Percentiles rank a stretch among this genome's conserved stretches.
Evolutionary conservation across 1,139 yeast species (phyloP).

Genomic region (Suhomyces bolitotheri): DNA sequence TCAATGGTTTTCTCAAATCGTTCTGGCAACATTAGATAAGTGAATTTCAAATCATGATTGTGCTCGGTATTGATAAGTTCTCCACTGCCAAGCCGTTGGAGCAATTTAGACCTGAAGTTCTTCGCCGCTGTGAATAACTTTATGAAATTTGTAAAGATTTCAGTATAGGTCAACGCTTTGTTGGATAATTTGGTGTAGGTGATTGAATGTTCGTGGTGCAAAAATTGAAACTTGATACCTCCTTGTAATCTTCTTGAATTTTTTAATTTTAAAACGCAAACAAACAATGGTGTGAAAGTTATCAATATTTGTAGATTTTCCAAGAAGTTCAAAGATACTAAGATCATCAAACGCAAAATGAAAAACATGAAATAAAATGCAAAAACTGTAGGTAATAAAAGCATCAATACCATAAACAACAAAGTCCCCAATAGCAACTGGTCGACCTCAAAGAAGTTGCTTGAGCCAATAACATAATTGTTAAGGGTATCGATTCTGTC

Average conservation of each 20-base stretch:
- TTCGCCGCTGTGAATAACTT: slow-evolving; percentile 34
- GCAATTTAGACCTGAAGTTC: slow-evolving; percentile 30
- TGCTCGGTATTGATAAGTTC: slow-evolving; percentile 32
- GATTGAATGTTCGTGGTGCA: slow-evolving; percentile 19
- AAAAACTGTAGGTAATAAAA: slow-evolving; percentile 81
- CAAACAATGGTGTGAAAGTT: slow-evolving; percentile 87
- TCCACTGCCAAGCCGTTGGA: slow-evolving; percentile 34
- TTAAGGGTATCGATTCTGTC: slow-evolving; percentile 70
- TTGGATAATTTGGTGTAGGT: slow-evolving; percentile 37
- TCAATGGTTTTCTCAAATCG: slow-evolving; percentile 32
- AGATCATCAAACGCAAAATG: slow-evolving; percentile 51
- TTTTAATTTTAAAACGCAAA: slow-evolving; percentile 72
- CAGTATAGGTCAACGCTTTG: slow-evolving; percentile 40
- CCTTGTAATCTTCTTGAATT: slow-evolving; percentile 90
- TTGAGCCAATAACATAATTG: slow-evolving; percentile 47
- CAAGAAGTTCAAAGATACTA: slow-evolving; percentile 51
- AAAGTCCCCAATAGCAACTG: slow-evolving; percentile 87
- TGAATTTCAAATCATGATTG: slow-evolving; percentile 34
- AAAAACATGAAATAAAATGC: slow-evolving; percentile 84
- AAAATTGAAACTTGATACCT: slow-evolving; percentile 56
- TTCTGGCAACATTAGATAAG: slow-evolving; percentile 46
- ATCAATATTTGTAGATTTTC: slow-evolving; percentile 65
- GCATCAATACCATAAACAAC: slow-evolving; percentile 74
- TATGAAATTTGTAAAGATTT: slow-evolving; percentile 39
- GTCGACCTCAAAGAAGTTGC: slow-evolving; percentile 68